Evolutionary conservation across 352 stramenopile genomes (phyloP), one percentile per base, ranked within the genome.

Genomic region (Pythium myriotylum): DNA sequence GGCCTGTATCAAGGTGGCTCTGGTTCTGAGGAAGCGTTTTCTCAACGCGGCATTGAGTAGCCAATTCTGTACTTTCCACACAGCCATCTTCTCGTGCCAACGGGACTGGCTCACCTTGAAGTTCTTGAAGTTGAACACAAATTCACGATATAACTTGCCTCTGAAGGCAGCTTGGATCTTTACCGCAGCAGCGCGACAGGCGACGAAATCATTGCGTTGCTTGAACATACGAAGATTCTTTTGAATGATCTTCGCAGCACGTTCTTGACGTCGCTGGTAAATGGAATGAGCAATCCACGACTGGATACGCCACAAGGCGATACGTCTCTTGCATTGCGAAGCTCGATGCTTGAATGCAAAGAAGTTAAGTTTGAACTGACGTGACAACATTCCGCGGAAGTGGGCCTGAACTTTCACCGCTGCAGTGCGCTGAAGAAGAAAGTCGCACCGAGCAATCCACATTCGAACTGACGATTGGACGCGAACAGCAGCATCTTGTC

Each of bases 111-210:
- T 65, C 19, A 22, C 35, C 50, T 70, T 62, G 51, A 62, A 66
- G 13, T 54, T 49, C 37, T 74, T 82, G 24, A 79, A 92, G 58
- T 77, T 68, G 39, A 89, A 76, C 9, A 68, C 61, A 40, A 45
- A 54, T 26, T 52, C 52, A 17, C 80, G 70, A 16, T 68, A 71
- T 27, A 63, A 50, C 51, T 66, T 74, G 14, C 83, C 80, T 42
- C 79, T 79, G 8, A 65, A 65, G 20, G 39, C 26, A 19, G 70
- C 55, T 47, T 81, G 72, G n/a, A 71, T 55, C 33, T 59, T 61
- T 33, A 55, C 59, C 33, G 51, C 64, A 23, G 58, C 64, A 6
- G 20, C 4, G n/a, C 47, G 43, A 37, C 37, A 12, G 6, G 3
- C n/a, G 3, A 41, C 12, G 13, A 57, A 55, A 6, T 13, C 24